Conservation (phyloP, 495 filamentous ascomycete species). For the Friedmanniomyces endolithicus region DNA sequence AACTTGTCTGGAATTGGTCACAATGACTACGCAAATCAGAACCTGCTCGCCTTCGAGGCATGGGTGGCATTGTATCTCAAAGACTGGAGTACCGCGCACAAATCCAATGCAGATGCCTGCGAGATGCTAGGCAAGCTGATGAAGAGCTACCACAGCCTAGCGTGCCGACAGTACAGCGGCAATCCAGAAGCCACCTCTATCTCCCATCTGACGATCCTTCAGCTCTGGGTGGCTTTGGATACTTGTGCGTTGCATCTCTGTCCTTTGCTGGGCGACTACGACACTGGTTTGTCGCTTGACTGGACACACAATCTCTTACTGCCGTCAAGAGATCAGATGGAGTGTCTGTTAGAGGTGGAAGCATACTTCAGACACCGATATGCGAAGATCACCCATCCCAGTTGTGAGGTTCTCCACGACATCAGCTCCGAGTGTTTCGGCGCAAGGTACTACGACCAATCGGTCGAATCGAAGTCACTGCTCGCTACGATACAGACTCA, state of each 20-base stretch:
- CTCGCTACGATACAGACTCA: slow-evolving; percentile 29
- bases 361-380: slow-evolving; percentile 34
- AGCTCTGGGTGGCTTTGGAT: slow-evolving; percentile 10
- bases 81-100: slow-evolving; percentile 23
- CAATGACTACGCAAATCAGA: not conserved
- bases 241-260: not conserved
- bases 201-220: slow-evolving; percentile 5
- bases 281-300: slow-evolving; percentile 12
- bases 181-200: slow-evolving; percentile 7
- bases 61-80: slow-evolving; percentile 34
- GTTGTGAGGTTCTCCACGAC: slow-evolving; percentile 29
- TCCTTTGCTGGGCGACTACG: slow-evolving; percentile 1
- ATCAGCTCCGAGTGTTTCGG: slow-evolving; percentile 36
- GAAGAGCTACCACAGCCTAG: not conserved
- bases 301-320: slow-evolving; percentile 8
- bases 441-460: slow-evolving; percentile 41
- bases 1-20: not conserved
- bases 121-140: not conserved
- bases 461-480: slow-evolving; percentile 33
- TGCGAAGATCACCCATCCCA: slow-evolving; percentile 6
- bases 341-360: slow-evolving; percentile 20
- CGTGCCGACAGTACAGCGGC: not conserved
- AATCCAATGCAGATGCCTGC: not conserved
- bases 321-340: slow-evolving; percentile 25
- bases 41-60: slow-evolving; percentile 27